Evolutionary conservation across 768 basidiomycete genomes (phyloP).

Genomic region (Pisolithus microcarpus): DNA sequence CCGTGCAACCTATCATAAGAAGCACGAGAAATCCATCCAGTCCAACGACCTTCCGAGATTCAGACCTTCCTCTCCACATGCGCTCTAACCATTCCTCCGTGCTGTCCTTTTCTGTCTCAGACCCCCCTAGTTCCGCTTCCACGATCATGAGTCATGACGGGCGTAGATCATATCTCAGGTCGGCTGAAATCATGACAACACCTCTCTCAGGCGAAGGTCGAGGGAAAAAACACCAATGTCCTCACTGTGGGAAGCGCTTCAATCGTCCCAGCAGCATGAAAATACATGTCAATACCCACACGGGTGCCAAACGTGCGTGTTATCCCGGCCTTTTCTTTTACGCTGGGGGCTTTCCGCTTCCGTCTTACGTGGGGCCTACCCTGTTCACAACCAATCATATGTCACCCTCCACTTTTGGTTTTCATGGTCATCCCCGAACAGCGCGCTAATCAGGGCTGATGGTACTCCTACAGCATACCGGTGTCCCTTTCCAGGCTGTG

Average conservation of each 20-base stretch:
- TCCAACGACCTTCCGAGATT: constrained; percentile 26
- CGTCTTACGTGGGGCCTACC: background rate
- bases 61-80: constrained; percentile 21
- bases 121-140: constrained; percentile 20
- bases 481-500: constrained; percentile 69
- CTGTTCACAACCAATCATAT: background rate
- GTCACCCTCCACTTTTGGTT: background rate
- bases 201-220: constrained; percentile 25
- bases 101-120: constrained; percentile 28
- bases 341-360: background rate
- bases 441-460: constrained; percentile 10
- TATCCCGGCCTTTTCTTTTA: constrained; percentile 2
- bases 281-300: constrained; percentile 37
- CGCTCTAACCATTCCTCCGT: constrained; percentile 26
- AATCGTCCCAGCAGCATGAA: constrained; percentile 36
- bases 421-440: background rate
- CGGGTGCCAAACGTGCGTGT: constrained; percentile 32
- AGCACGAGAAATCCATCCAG: constrained; percentile 13
- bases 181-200: constrained; percentile 19
- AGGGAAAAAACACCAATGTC: constrained; percentile 32
- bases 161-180: constrained; percentile 23
- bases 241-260: constrained; percentile 35
- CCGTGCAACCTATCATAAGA: background rate
- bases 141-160: constrained; percentile 23
- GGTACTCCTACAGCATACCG: constrained; percentile 47